phyloP scores from a whole-genome alignment of 306 rosid genomes.

The Castanea sativa region DNA sequence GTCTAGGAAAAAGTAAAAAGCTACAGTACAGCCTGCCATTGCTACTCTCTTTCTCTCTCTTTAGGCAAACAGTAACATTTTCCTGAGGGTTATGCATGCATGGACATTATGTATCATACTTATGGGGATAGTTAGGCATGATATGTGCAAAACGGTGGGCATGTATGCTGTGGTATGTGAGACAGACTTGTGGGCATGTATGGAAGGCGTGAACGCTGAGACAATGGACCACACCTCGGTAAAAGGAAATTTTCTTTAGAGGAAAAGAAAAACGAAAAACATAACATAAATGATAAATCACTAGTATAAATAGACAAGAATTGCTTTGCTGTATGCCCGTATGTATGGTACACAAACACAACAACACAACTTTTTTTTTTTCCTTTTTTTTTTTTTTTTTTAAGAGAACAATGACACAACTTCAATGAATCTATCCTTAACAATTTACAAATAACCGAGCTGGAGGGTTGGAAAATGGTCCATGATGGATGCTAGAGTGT shows the following conservation, averaged over 20 bases:
- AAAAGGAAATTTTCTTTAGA: neutral
- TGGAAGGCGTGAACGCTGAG: conserved; percentile 20
- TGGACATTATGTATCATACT: neutral
- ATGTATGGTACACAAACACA: too few species aligned
- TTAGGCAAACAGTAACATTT: neutral
- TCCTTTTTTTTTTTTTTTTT: too few species aligned
- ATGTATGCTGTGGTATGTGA: neutral
- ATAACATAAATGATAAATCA: neutral
- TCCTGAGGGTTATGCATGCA: conserved; percentile 6
- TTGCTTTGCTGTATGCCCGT: neutral
- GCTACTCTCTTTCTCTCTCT: conserved; percentile 8
- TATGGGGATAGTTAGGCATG: neutral
- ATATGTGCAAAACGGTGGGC: neutral
- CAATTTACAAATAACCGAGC: too few species aligned
- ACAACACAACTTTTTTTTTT: too few species aligned
- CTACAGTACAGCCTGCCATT: conserved; percentile 21
- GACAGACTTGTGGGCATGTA: neutral
- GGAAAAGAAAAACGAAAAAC: neutral
- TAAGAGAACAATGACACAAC: too few species aligned
- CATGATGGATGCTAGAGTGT: too few species aligned
- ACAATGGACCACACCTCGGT: conserved; percentile 4
- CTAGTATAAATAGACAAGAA: neutral
- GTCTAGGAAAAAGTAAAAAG: conserved; percentile 14
- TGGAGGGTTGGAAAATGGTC: too few species aligned
- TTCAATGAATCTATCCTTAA: too few species aligned